Evolutionary conservation across 805 yeast genomes (phyloP).

Genomic region (Vanderwaltozyma yarrowii): DNA sequence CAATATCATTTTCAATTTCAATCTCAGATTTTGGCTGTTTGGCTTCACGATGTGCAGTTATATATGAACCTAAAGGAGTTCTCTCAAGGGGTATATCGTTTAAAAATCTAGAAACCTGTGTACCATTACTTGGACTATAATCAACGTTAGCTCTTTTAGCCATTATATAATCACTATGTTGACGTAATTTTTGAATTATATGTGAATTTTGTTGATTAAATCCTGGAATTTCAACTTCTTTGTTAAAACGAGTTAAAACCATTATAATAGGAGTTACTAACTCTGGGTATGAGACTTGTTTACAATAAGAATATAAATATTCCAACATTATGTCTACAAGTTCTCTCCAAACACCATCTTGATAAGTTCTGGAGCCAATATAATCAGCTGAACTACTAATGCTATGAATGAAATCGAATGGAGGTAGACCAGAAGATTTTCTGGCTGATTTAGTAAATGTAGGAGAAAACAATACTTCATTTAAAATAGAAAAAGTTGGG

Average conservation of each 20-base stretch:
- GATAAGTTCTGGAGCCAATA: slow-evolving; percentile 71
- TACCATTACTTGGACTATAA: slow-evolving; percentile 75
- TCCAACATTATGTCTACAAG: slow-evolving; percentile 70
- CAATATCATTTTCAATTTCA: no score
- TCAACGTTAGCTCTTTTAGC: slow-evolving; percentile 63
- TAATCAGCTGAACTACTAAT: slow-evolving; percentile 78
- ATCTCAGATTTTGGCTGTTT: neutral
- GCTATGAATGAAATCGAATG: slow-evolving; percentile 76
- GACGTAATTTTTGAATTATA: slow-evolving; percentile 65
- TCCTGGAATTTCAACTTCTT: slow-evolving; percentile 44
- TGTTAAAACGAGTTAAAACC: slow-evolving; percentile 66
- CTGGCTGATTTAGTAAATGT: slow-evolving; percentile 65
- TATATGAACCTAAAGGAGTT: slow-evolving; percentile 82
- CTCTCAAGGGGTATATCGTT: slow-evolving; percentile 66
- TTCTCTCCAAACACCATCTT: slow-evolving; percentile 80
- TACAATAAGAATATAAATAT: slow-evolving; percentile 70
- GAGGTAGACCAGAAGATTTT: slow-evolving; percentile 40
- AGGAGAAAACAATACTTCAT: slow-evolving; percentile 76
- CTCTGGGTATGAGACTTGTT: slow-evolving; percentile 93
- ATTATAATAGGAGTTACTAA: slow-evolving; percentile 75
- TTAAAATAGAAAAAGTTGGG: slow-evolving; percentile 76
- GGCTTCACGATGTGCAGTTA: neutral
- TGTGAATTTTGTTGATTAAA: slow-evolving; percentile 67
- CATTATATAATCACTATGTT: slow-evolving; percentile 56
- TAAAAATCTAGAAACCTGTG: slow-evolving; percentile 64